phyloP scores from a whole-genome alignment of 352 stramenopile species.

The Globisporangium cederbergense region DNA sequence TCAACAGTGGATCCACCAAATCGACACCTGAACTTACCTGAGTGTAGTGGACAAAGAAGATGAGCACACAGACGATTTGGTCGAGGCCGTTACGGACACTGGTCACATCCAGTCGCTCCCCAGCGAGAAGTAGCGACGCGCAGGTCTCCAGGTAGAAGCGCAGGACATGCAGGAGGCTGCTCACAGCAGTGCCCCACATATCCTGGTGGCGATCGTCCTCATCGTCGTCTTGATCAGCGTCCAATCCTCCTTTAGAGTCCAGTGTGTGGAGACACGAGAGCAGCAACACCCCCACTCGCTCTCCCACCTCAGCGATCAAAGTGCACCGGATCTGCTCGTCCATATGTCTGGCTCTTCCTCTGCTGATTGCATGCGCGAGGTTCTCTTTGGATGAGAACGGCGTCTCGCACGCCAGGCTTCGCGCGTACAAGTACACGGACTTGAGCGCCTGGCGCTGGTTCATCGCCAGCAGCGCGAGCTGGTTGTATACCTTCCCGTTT shows the following conservation, averaged over 20 bases:
- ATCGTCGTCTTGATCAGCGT: background rate
- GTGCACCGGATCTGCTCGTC: background rate
- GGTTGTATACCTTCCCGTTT: constrained; percentile 61
- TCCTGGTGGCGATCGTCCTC: constrained; percentile 1
- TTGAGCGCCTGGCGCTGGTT: constrained; percentile 28
- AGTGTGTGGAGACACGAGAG: constrained; percentile 10
- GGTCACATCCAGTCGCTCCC: constrained; percentile 1
- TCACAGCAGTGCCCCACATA: background rate
- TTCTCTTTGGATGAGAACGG: constrained; percentile 40
- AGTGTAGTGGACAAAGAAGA: constrained; percentile 30
- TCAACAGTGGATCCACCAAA: background rate
- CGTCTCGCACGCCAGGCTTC: constrained; percentile 36
- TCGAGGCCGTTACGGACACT: constrained; percentile 17
- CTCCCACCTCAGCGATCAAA: constrained; percentile 5
- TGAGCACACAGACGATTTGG: constrained; percentile 26
- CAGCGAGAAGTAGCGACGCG: constrained; percentile 10
- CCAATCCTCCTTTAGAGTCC: background rate
- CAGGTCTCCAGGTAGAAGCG: constrained; percentile 8
- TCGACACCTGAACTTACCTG: constrained; percentile 15
- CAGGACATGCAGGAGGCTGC: constrained; percentile 1
- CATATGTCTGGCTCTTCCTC: background rate
- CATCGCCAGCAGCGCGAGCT: constrained; percentile 46
- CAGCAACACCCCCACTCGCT: constrained; percentile 9
- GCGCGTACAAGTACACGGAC: constrained; percentile 41
- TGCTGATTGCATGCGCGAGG: constrained; percentile 30